Conservation (phyloP, 192 early-diverging fungal species). For the Phlyctochytrium bullatum region DNA sequence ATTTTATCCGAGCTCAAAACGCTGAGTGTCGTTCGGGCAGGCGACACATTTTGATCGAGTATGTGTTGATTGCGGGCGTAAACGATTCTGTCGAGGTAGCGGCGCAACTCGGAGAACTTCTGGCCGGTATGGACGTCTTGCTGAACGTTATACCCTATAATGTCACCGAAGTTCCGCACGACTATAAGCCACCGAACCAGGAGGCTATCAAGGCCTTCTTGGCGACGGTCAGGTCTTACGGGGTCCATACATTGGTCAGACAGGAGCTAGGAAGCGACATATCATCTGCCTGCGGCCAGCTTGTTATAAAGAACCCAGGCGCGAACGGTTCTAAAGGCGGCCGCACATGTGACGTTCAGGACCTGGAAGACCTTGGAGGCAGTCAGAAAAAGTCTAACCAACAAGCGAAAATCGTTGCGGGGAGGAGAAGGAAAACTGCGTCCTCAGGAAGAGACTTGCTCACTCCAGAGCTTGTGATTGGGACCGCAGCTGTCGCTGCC, state of each 20-base stretch:
- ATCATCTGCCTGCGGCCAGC: conserved; percentile 53
- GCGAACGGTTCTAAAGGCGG: neutral
- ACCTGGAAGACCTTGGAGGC: conserved; percentile 36
- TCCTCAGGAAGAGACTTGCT: too few species aligned
- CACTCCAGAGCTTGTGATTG: too few species aligned
- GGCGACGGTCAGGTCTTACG: conserved; percentile 40
- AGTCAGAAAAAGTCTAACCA: neutral
- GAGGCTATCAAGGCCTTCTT: conserved; percentile 28
- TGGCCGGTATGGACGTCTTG: conserved; percentile 39
- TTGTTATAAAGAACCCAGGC: conserved; percentile 38
- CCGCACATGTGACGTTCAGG: conserved; percentile 6
- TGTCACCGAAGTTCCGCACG: conserved; percentile 45
- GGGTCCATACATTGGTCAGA: conserved; percentile 42
- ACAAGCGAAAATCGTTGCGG: too few species aligned
- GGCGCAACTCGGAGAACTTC: conserved; percentile 45
- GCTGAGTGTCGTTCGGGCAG: conserved; percentile 8
- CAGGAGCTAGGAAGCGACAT: conserved; percentile 56
- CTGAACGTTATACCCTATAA: conserved; percentile 62
- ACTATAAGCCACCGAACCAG: conserved; percentile 44
- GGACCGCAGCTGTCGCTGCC: too few species aligned
- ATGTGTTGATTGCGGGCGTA: conserved; percentile 49
- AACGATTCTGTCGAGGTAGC: conserved; percentile 46
- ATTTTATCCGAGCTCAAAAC: conserved; percentile 53
- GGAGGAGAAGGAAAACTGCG: too few species aligned
- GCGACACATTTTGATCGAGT: conserved; percentile 51